These are phyloP conservation scores for Arachis stenosperma DNA, from an alignment of 306 rosid genomes.

Conservation along the genomic window DNA sequence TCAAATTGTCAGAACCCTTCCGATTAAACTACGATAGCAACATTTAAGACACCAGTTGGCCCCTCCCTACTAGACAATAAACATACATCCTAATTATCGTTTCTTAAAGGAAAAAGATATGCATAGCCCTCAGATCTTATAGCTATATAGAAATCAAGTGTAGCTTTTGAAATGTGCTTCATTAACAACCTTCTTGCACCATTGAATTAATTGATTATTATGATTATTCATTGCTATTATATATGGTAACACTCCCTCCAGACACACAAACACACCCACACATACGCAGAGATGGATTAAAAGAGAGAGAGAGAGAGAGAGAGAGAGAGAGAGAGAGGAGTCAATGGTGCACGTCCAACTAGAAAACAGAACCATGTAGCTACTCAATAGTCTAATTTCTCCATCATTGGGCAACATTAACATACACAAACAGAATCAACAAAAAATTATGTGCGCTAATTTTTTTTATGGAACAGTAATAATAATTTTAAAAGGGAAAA, in stretches of 20 bases:
- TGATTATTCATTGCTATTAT: not conserved
- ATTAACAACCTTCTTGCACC: slow-evolving; percentile 37
- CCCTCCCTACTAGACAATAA: no score
- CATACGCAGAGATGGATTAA: not conserved
- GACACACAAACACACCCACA: not conserved
- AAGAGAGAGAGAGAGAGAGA: slow-evolving; percentile 11
- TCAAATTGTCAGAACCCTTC: no score
- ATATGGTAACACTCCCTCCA: not conserved
- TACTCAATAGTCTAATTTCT: slow-evolving; percentile 30
- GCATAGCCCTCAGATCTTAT: slow-evolving; percentile 26
- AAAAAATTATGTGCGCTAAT: no score
- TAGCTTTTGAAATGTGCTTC: slow-evolving; percentile 14
- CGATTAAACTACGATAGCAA: no score
- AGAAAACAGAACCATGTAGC: slow-evolving; percentile 27
- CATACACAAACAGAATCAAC: no score
- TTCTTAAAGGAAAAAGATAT: not conserved
- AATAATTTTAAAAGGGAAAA: no score
- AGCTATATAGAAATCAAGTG: slow-evolving; percentile 11
- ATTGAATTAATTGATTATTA: not conserved
- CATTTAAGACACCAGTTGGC: no score
- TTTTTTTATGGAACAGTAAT: no score
- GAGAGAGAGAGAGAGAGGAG: not conserved
- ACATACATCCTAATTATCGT: not conserved
- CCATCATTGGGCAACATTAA: slow-evolving; percentile 43
- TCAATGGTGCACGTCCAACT: not conserved